phyloP scores from a whole-genome alignment of 148 eudicot species.

The Fallopia convolvulus region DNA sequence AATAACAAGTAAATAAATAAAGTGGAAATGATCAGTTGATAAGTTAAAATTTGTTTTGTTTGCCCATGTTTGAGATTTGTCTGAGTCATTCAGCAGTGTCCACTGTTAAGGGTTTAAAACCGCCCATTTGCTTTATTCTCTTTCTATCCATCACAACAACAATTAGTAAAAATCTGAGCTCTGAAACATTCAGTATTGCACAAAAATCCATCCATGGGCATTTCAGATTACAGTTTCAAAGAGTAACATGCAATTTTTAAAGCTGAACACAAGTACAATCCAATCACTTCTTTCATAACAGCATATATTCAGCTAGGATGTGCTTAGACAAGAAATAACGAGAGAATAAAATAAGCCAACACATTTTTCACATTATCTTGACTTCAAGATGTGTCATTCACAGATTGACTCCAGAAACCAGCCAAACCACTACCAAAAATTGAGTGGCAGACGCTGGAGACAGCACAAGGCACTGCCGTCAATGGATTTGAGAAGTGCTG shows the following conservation, averaged over 20 bases:
- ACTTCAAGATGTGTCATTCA: constrained; percentile 15
- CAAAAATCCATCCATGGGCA: neutral
- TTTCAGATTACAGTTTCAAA: neutral
- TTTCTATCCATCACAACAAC: neutral
- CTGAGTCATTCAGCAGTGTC: too few relatives aligned
- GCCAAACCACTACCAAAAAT: constrained; percentile 75
- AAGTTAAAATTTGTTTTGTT: neutral
- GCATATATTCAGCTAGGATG: neutral
- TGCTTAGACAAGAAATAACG: neutral
- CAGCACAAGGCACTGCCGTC: constrained; percentile 90
- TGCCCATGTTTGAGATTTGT: neutral
- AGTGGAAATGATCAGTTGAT: neutral
- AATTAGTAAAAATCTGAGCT: neutral
- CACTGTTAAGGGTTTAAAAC: too few relatives aligned
- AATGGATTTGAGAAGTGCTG: constrained; percentile 80
- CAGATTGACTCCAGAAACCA: constrained; percentile 55
- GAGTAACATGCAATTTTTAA: neutral
- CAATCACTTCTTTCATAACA: neutral
- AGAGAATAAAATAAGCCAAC: neutral
- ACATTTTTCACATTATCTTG: neutral
- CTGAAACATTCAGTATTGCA: neutral
- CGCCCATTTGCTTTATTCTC: neutral
- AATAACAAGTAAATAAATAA: constrained; percentile 3
- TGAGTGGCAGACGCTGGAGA: constrained; percentile 84
- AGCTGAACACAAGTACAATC: neutral